Percentiles rank a stretch among this genome's conserved stretches.
phyloP scores from a whole-genome alignment of 1,284 basidiomycete species.

The Boletus sp. region DNA sequence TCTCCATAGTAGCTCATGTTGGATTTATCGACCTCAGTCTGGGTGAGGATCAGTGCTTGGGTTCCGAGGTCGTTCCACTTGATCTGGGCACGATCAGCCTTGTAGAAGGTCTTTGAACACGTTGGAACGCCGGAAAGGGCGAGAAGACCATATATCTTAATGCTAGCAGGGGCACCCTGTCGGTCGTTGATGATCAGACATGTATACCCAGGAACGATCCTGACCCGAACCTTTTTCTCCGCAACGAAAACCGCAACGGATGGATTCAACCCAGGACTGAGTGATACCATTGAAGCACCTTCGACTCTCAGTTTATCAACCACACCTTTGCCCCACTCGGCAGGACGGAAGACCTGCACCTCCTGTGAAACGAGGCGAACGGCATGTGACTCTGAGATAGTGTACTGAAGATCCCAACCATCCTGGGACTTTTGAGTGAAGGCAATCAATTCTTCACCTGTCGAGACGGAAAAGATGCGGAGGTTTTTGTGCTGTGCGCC shows the following conservation, averaged over 20 bases:
- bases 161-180: conserved; percentile 86
- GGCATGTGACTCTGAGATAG: conserved; percentile 87
- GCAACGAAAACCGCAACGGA: conserved; percentile 87
- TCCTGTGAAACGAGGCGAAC: conserved; percentile 82
- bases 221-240: conserved; percentile 77
- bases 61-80: conserved; percentile 97
- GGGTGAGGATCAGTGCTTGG: conserved; percentile 85
- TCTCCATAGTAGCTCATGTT: conserved; percentile 99
- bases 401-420: conserved; percentile 90
- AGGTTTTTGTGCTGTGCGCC: conserved; percentile 86
- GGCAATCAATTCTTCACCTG: conserved; percentile 76
- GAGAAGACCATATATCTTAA: conserved; percentile 84
- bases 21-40: conserved; percentile 95
- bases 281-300: conserved; percentile 69
- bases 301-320: conserved; percentile 83
- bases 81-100: conserved; percentile 90
- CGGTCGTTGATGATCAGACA: conserved; percentile 1
- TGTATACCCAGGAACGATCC: neutral
- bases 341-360: conserved; percentile 84
- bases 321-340: conserved; percentile 76
- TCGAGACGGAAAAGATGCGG: conserved; percentile 78
- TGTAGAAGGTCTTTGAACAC: conserved; percentile 91
- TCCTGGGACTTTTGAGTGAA: conserved; percentile 86
- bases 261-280: conserved; percentile 84
- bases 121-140: conserved; percentile 56